Percentiles rank a stretch among this genome's conserved stretches.
These are phyloP conservation scores for Plectranthus barbatus DNA, from an alignment of 257 asterid genomes.

Conservation along the genomic window DNA sequence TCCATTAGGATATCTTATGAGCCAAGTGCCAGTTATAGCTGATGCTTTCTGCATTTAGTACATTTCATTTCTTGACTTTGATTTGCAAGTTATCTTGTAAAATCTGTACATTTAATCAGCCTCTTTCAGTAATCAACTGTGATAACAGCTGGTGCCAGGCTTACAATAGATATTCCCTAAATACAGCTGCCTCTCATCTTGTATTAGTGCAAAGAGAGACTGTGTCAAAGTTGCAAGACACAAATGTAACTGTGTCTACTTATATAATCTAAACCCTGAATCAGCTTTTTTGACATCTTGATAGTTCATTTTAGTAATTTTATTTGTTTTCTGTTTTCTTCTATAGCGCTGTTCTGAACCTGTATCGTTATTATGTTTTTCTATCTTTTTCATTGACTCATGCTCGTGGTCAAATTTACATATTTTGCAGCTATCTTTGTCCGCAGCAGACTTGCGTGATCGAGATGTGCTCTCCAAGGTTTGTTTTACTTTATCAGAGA, in stretches of 20 bases:
- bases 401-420: conserved; percentile 7
- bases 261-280: background rate
- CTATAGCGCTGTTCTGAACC: background rate
- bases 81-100: background rate
- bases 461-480: conserved; percentile 96
- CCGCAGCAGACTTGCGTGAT: conserved; percentile 78
- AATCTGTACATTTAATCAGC: background rate
- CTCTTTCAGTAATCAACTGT: background rate
- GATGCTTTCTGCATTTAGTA: background rate
- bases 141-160: background rate
- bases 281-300: conserved; percentile 5
- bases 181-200: background rate
- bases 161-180: background rate
- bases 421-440: conserved; percentile 77
- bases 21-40: background rate
- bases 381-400: background rate
- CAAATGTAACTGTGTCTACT: background rate
- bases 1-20: background rate
- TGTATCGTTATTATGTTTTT: background rate
- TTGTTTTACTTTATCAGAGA: conserved; percentile 22
- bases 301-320: background rate
- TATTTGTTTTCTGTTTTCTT: background rate
- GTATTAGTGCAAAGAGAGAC: background rate
- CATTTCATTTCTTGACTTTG: background rate
- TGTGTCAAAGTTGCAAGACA: background rate